Conservation (phyloP, 2,329 filamentous ascomycete genomes). For the Elsinoe ampelina region DNA sequence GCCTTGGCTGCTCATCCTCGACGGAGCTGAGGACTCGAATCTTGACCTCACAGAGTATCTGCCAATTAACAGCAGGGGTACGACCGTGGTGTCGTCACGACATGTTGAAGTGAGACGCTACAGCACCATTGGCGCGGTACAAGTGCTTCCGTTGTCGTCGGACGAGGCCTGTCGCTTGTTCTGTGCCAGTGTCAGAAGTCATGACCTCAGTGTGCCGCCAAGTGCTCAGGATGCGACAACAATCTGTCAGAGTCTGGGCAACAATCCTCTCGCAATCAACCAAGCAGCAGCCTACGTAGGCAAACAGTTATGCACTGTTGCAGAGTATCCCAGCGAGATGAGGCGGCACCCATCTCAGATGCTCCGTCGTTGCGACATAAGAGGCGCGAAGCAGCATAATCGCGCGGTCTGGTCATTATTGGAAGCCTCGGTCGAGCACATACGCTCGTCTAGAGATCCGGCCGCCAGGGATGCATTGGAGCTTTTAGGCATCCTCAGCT, state of each 20-base stretch:
- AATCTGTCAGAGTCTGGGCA: neutral
- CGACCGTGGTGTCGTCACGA: neutral
- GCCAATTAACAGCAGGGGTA: neutral
- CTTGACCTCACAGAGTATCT: neutral
- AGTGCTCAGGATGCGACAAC: neutral
- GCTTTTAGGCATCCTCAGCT: neutral
- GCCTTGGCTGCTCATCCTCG: constrained; percentile 4
- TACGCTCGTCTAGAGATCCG: neutral
- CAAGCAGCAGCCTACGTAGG: neutral
- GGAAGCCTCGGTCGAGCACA: neutral
- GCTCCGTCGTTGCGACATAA: neutral
- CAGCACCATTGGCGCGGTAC: neutral
- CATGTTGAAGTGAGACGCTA: neutral
- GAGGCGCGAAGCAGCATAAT: neutral
- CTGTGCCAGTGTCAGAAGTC: neutral
- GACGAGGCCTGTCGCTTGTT: neutral
- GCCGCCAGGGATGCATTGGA: neutral
- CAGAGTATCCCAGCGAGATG: neutral
- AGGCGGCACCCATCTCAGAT: neutral
- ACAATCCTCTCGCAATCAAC: neutral
- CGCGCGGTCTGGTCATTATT: neutral
- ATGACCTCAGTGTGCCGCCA: neutral
- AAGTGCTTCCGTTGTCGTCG: neutral
- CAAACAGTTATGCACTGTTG: neutral
- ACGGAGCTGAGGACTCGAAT: neutral